Conservation (phyloP, 768 basidiomycete species). For the Suillus decipiens region DNA sequence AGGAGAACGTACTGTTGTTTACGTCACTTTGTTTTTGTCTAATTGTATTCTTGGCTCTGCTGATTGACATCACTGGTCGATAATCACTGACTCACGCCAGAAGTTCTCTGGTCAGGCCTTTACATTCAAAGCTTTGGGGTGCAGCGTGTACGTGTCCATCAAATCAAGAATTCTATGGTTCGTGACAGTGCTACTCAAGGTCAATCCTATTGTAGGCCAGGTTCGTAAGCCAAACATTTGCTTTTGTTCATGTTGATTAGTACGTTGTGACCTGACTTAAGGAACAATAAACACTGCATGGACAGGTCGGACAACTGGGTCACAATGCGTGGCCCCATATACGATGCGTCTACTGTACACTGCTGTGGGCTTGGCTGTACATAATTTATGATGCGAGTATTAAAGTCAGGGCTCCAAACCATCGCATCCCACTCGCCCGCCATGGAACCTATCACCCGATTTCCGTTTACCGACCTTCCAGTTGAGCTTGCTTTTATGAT, state of each 20-base stretch:
- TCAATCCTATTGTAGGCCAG: no score
- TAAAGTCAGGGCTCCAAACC: not conserved
- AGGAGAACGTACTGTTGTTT: not conserved
- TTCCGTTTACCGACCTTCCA: conserved; percentile 31
- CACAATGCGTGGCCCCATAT: conserved; percentile 12
- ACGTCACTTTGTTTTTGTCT: not conserved
- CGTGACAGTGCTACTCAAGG: not conserved
- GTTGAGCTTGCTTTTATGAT: conserved; percentile 39
- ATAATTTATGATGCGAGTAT: not conserved
- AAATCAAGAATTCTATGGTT: not conserved
- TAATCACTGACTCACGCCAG: no score
- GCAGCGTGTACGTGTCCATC: not conserved
- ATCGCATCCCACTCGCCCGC: not conserved
- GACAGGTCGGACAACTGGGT: not conserved
- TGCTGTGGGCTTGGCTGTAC: not conserved
- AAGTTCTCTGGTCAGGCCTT: not conserved
- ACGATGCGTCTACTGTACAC: not conserved
- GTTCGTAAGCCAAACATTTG: not conserved
- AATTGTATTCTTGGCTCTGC: not conserved
- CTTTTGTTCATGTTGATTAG: not conserved
- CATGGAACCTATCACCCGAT: conserved; percentile 4
- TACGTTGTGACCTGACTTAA: not conserved
- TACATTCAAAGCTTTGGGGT: not conserved
- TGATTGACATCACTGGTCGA: not conserved
- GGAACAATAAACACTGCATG: not conserved